Evolutionary conservation across 768 basidiomycete genomes (phyloP).

Genomic region (Pleurotus giganteus): DNA sequence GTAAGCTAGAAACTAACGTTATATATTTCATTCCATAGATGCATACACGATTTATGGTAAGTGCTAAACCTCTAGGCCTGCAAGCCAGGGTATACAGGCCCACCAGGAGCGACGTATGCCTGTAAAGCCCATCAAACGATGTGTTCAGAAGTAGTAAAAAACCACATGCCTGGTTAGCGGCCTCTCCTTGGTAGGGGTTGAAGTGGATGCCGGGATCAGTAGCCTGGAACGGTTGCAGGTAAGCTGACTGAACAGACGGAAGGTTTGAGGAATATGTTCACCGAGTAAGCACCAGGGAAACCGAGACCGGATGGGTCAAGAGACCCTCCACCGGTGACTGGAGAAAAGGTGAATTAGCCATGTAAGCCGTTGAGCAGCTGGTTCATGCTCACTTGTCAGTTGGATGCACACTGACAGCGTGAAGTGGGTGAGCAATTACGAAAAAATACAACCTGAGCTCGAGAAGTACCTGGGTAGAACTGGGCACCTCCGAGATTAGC

Average conservation of each 20-base stretch:
- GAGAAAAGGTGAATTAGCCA: background rate
- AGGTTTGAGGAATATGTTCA: conserved; percentile 6
- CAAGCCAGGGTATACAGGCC: conserved; percentile 30
- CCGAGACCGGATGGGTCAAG: conserved; percentile 33
- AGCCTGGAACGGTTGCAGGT: conserved; percentile 16
- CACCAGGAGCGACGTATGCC: conserved; percentile 31
- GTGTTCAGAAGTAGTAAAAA: background rate
- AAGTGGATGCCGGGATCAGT: conserved; percentile 35
- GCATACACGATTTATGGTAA: background rate
- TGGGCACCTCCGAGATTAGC: conserved; percentile 31
- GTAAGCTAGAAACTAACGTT: no score
- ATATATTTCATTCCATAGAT: no score
- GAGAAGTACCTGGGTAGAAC: conserved; percentile 28
- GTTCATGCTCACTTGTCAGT: conserved; percentile 23
- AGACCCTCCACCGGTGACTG: conserved; percentile 33
- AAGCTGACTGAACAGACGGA: background rate
- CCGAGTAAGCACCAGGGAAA: conserved; percentile 36
- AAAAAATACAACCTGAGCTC: background rate
- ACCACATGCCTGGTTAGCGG: conserved; percentile 27
- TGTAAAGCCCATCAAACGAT: background rate
- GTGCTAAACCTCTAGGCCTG: background rate
- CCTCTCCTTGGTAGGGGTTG: conserved; percentile 34
- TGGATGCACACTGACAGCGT: conserved; percentile 35
- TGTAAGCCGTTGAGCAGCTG: background rate
- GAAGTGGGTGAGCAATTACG: background rate